phyloP scores from a whole-genome alignment of 257 asterid genomes.

The Ilex asprella region DNA sequence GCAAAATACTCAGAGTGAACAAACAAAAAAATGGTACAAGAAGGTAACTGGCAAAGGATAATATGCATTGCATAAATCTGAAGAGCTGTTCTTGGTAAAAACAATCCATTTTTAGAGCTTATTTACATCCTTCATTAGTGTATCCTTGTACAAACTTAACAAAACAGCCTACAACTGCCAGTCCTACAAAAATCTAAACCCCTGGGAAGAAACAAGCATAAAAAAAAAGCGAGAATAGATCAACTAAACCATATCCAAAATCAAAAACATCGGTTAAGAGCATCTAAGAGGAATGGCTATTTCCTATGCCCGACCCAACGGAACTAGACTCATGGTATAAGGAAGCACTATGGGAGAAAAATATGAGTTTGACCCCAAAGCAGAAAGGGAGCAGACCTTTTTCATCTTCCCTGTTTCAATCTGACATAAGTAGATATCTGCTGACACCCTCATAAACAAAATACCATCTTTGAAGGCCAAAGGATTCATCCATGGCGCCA shows the following conservation, averaged over 20 bases:
- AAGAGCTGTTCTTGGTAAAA: too few relatives aligned
- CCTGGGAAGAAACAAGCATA: too few relatives aligned
- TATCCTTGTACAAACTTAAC: too few relatives aligned
- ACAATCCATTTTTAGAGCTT: too few relatives aligned
- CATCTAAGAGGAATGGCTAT: background rate
- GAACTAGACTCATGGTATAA: constrained; percentile 56
- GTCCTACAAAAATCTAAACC: too few relatives aligned
- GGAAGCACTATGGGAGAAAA: constrained; percentile 48
- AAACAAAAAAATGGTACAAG: too few relatives aligned
- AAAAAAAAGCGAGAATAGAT: background rate
- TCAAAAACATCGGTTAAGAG: too few relatives aligned
- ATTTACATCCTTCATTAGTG: too few relatives aligned
- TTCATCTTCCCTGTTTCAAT: constrained; percentile 42
- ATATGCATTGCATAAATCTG: too few relatives aligned
- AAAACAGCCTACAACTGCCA: too few relatives aligned
- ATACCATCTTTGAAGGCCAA: constrained; percentile 44
- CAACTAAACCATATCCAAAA: background rate
- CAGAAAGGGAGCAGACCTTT: constrained; percentile 27
- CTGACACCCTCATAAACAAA: constrained; percentile 37
- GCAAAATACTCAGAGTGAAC: too few relatives aligned
- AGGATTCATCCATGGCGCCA: constrained; percentile 34
- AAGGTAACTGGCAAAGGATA: too few relatives aligned
- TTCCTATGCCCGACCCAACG: constrained; percentile 20
- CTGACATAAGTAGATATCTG: constrained; percentile 20
- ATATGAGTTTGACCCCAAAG: constrained; percentile 37